Evolutionary conservation across 2,329 filamentous ascomycete species (phyloP).

Genomic region (Epichloe gansuensis): DNA sequence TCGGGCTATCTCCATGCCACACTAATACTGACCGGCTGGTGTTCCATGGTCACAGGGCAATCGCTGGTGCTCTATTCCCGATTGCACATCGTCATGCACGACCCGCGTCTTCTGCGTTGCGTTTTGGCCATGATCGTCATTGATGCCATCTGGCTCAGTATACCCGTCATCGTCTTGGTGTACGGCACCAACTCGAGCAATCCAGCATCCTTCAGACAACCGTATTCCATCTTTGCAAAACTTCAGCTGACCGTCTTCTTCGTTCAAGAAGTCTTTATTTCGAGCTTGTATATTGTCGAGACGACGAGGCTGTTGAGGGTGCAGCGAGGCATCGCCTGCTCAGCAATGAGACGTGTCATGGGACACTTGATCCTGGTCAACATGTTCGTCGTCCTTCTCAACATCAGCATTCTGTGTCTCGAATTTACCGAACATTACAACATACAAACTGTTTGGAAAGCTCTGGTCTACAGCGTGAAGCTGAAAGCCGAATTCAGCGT

Average conservation of each 20-base stretch:
- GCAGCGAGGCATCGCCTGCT: slow-evolving; percentile 19
- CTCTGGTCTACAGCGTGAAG: slow-evolving; percentile 23
- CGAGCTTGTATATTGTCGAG: slow-evolving; percentile 38
- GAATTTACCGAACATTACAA: slow-evolving; percentile 19
- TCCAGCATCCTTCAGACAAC: slow-evolving; percentile 10
- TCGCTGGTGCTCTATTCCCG: slow-evolving; percentile 49
- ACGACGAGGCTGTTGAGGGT: slow-evolving; percentile 33
- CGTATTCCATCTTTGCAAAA: slow-evolving; percentile 36
- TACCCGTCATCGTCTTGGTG: slow-evolving; percentile 41
- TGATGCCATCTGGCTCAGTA: slow-evolving; percentile 38
- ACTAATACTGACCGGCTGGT: slow-evolving; percentile 19
- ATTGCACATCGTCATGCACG: slow-evolving; percentile 44
- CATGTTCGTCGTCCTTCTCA: slow-evolving; percentile 29
- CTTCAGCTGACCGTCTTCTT: slow-evolving; percentile 43
- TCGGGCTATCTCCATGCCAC: slow-evolving; percentile 12
- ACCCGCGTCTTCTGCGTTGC: slow-evolving; percentile 32
- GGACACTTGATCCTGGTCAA: slow-evolving; percentile 28
- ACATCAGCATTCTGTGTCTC: slow-evolving; percentile 22
- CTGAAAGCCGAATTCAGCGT: slow-evolving; percentile 25
- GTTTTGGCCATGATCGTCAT: slow-evolving; percentile 45
- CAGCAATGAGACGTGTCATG: slow-evolving; percentile 7
- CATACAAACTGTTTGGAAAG: slow-evolving; percentile 22
- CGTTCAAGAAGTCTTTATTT: slow-evolving; percentile 41
- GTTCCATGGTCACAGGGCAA: slow-evolving; percentile 47
- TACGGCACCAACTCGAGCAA: slow-evolving; percentile 32